phyloP scores from a whole-genome alignment of 225 moss, liverwort and hornwort species.

The Climacium dendroides region DNA sequence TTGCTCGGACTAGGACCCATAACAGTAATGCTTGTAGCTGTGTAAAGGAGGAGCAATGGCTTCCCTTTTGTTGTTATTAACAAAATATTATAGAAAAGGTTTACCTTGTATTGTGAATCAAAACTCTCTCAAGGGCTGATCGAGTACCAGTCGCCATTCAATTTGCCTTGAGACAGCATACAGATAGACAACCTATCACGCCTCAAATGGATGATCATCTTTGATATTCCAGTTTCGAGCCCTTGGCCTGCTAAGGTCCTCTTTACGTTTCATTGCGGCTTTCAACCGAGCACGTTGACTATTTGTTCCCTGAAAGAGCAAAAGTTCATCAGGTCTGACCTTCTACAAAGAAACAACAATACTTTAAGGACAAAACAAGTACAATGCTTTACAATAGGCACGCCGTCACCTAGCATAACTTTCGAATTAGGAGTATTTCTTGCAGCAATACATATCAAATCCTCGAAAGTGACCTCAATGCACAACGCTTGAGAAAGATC shows the following conservation, averaged over 20 bases:
- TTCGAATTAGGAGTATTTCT: not conserved
- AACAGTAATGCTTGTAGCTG: not conserved
- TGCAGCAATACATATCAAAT: not conserved
- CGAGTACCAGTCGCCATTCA: not conserved
- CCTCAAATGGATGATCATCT: slow-evolving; percentile 21
- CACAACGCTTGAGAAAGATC: not conserved
- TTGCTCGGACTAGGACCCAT: not conserved
- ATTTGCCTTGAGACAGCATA: not conserved
- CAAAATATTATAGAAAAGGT: not conserved
- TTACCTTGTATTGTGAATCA: slow-evolving; percentile 1
- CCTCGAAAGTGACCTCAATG: not conserved
- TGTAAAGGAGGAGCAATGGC: not conserved
- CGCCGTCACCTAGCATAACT: not conserved
- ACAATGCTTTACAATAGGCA: not conserved
- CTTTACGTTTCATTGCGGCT: slow-evolving; percentile 42
- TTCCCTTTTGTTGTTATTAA: not conserved
- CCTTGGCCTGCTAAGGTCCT: slow-evolving; percentile 27
- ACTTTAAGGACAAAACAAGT: not conserved
- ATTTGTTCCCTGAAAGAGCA: slow-evolving; percentile 32
- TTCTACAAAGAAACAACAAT: not conserved
- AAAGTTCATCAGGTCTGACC: not conserved
- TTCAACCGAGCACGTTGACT: slow-evolving; percentile 51
- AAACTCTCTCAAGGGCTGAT: not conserved
- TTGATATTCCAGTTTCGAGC: slow-evolving; percentile 52
- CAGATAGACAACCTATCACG: not conserved